A percentile compares a stretch with the other conserved stretches of the same genome.
Conservation (phyloP, 202 grass and related monocot species). For the Cymbopogon flexuosus region DNA sequence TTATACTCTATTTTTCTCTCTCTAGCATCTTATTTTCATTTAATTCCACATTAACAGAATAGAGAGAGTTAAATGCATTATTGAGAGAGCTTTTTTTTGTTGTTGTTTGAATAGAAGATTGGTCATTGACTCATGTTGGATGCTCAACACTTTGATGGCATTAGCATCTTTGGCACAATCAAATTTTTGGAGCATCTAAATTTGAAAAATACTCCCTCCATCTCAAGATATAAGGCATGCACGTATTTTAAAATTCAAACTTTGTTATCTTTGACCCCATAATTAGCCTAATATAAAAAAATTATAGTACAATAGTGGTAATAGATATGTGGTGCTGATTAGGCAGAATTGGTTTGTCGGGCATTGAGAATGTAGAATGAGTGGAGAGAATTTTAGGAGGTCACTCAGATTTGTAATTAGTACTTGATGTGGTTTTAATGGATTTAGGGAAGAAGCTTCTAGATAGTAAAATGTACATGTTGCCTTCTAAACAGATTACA, state of each 20-base stretch:
- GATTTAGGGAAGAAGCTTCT: too few species aligned
- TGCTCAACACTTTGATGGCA: slow-evolving; percentile 14
- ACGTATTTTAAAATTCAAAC: too few species aligned
- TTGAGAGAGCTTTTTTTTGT: background rate
- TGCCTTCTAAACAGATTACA: too few species aligned
- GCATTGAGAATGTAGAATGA: background rate
- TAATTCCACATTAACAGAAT: slow-evolving; percentile 12
- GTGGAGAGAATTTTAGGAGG: background rate
- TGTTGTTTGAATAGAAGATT: slow-evolving; percentile 30
- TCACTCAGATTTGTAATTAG: background rate
- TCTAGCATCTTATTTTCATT: background rate
- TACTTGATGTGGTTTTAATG: too few species aligned
- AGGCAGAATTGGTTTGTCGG: background rate
- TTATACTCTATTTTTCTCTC: slow-evolving; percentile 22
- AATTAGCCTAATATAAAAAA: too few species aligned
- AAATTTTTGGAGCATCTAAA: background rate
- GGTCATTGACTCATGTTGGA: slow-evolving; percentile 1
- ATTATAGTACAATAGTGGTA: too few species aligned
- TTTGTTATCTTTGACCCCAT: too few species aligned
- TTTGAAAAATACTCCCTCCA: background rate
- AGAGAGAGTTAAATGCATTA: slow-evolving; percentile 22
- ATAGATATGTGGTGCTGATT: background rate
- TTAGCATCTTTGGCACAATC: background rate
- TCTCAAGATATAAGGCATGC: too few species aligned
- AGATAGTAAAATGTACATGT: too few species aligned